Evolutionary conservation across 345 rosid species (phyloP), one percentile per base, ranked within the genome.

Genomic region (Lepidium didymum): DNA sequence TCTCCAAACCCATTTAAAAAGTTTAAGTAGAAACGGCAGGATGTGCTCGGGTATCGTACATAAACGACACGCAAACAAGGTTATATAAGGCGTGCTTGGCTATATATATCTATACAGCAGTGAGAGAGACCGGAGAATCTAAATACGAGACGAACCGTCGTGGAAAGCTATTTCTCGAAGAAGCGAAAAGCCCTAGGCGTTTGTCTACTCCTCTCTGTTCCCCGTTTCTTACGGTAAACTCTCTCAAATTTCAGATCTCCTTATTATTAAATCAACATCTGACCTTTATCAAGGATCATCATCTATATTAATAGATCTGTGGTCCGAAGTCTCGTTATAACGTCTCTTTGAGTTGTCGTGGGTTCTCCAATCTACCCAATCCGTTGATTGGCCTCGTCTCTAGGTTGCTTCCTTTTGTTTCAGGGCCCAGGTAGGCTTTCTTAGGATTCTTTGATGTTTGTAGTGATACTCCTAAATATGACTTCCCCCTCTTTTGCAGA

Each of bases 171-270:
- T 33, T 52, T 35, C 15, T 1, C n/a, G 11, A 46, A 15, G 1
- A 35, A 68, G 56, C 64, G 40, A 71, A 25, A 25, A 62, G 75
- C 63, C 69, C 75, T 71, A 71, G 49, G 64, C 56, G 62, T 33
- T 43, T 40, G 35, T 52, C 61, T 21, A 29, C 46, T 34, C 55
- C 45, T 33, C 18, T 33, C n/a, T 21, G 38, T 36, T 34, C 44
- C 36, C 44, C 36, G 40, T 10, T 50, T 37, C 38, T 52, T 25
- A 23, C n/a, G 57, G 75, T 62, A 71, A 35, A 41, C 44, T 71
- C 36, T 63, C 51, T 37, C 33, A 43, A 34, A 54, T 54, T 54
- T 14, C 56, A 45, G 51, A 63, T 63, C 69, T 62, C 62, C 19
- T 2, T 6, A 9, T 27, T 27, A 27, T 27, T 8, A 57, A 46